These are phyloP conservation scores for Penicillium sp. DNA, from an alignment of 2,329 filamentous ascomycete genomes.

Conservation along the genomic window DNA sequence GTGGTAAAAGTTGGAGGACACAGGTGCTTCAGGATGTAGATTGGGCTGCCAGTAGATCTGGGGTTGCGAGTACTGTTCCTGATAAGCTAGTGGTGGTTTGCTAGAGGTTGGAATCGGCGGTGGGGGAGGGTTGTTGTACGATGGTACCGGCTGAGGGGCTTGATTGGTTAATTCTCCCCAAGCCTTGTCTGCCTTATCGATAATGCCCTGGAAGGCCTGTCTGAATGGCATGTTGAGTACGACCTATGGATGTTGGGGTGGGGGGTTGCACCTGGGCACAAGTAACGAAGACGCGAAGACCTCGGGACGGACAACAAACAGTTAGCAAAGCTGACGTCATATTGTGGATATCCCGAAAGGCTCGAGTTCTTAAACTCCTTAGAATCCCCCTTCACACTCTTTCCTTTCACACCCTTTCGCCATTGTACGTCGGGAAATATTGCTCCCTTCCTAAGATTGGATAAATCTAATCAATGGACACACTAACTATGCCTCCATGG, in stretches of 20 bases:
- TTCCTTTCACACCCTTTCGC: too few relatives aligned
- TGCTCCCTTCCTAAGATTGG: not conserved
- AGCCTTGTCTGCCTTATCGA: conserved; percentile 26
- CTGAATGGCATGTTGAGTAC: conserved; percentile 27
- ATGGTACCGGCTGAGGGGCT: conserved; percentile 9
- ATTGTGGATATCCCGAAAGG: conserved; percentile 10
- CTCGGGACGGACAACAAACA: conserved; percentile 3
- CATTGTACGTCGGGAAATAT: not conserved
- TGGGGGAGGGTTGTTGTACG: conserved; percentile 19
- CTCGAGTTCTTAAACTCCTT: not conserved
- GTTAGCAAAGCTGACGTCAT: conserved; percentile 22
- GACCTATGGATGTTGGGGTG: conserved; percentile 15
- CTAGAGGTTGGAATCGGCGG: conserved; percentile 25
- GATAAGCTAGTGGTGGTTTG: conserved; percentile 21
- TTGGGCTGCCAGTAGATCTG: conserved; percentile 27
- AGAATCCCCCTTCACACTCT: not conserved
- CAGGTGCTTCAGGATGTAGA: conserved; percentile 21
- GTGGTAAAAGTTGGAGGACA: conserved; percentile 24
- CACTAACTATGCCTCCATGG: not conserved
- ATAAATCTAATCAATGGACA: not conserved
- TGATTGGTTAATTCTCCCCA: conserved; percentile 21
- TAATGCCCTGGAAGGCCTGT: conserved; percentile 24
- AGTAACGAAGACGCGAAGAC: conserved; percentile 4
- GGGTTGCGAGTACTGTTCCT: conserved; percentile 20
- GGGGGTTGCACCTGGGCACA: conserved; percentile 3